Conservation (phyloP, 2,329 filamentous ascomycete genomes). For the Cordyceps pruinosa region DNA sequence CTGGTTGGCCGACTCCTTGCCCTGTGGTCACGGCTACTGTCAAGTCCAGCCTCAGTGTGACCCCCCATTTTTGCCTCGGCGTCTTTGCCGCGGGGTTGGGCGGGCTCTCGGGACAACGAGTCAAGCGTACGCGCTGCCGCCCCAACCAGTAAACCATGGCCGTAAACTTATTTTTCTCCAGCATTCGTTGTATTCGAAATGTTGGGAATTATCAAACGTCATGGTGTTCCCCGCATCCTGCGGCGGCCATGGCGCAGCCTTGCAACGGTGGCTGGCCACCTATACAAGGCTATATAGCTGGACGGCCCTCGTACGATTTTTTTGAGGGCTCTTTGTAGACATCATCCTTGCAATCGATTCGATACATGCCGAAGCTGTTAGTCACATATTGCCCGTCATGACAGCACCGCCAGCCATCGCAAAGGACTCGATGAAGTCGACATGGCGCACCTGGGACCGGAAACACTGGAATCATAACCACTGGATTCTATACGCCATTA, state of each 20-base stretch:
- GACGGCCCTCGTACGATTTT: background rate
- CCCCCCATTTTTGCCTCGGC: slow-evolving; percentile 3
- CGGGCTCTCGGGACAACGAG: slow-evolving; percentile 11
- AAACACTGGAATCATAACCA: slow-evolving; percentile 23
- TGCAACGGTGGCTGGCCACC: background rate
- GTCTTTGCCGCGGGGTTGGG: background rate
- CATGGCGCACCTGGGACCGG: slow-evolving; percentile 24
- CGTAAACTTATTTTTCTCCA: background rate
- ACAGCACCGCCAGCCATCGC: background rate
- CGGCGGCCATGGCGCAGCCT: background rate
- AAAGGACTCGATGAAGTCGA: slow-evolving; percentile 31
- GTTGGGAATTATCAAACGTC: background rate
- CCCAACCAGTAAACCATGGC: background rate
- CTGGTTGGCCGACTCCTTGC: background rate
- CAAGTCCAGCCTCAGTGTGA: too few species aligned
- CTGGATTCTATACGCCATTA: slow-evolving; percentile 24
- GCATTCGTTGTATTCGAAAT: background rate
- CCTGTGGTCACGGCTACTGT: background rate
- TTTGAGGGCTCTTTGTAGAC: too few species aligned
- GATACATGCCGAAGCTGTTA: background rate
- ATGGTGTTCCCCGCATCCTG: slow-evolving; percentile 2
- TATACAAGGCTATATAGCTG: background rate
- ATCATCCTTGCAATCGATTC: background rate
- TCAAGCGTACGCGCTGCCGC: slow-evolving; percentile 4
- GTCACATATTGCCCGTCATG: background rate